These are phyloP conservation scores for Diaporthe sp. DNA, from an alignment of 2,329 filamentous ascomycete species.

Conservation along the genomic window DNA sequence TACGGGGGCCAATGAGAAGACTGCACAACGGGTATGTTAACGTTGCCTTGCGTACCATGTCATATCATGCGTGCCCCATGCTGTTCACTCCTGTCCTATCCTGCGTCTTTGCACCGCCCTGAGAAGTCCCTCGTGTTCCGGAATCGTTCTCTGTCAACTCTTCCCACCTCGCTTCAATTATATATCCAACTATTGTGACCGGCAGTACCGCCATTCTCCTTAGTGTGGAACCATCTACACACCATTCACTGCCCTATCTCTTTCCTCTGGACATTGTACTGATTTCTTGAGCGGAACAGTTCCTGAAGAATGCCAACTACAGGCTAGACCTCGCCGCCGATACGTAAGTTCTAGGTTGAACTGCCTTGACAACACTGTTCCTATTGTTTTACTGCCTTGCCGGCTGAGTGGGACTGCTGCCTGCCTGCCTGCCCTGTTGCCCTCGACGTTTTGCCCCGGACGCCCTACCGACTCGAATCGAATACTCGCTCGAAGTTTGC, in stretches of 20 bases:
- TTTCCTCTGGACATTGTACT: neutral
- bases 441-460: neutral
- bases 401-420: neutral
- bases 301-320: constrained; percentile 62
- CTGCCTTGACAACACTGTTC: constrained; percentile 31
- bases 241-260: neutral
- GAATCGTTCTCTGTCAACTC: neutral
- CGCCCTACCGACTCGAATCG: neutral
- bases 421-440: neutral
- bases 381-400: neutral
- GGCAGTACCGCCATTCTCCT: neutral
- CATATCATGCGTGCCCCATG: neutral
- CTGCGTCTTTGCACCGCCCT: neutral
- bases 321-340: constrained; percentile 68
- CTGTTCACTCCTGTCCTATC: neutral
- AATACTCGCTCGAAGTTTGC: constrained; percentile 10
- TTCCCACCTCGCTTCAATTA: neutral
- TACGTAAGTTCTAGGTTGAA: constrained; percentile 62
- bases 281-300: constrained; percentile 53
- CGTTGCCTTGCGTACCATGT: neutral
- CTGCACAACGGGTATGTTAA: constrained; percentile 39
- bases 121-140: constrained; percentile 1
- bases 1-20: constrained; percentile 42
- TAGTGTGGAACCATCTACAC: neutral
- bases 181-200: neutral